phyloP scores from a whole-genome alignment of 352 stramenopile species.

The Globisporangium uncinulatum region DNA sequence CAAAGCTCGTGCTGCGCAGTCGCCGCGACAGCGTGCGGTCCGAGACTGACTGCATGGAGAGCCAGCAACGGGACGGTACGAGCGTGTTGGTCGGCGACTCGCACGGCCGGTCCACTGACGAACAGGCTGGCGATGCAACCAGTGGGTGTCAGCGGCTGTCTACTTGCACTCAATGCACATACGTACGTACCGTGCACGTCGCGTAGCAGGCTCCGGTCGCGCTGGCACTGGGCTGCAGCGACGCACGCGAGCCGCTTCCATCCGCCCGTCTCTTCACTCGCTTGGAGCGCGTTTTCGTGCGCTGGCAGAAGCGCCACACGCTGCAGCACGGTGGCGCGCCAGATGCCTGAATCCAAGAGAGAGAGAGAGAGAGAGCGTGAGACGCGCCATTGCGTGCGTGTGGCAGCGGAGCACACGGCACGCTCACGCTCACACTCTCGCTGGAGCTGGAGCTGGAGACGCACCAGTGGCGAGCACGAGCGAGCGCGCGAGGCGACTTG shows the following conservation, averaged over 20 bases:
- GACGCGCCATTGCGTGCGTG: background rate
- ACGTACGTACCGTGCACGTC: conserved; percentile 20
- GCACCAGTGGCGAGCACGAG: conserved; percentile 11
- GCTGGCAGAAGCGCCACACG: conserved; percentile 7
- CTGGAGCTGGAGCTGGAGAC: background rate
- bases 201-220: conserved; percentile 14
- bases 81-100: conserved; percentile 33
- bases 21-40: conserved; percentile 27
- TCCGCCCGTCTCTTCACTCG: background rate
- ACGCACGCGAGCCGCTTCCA: conserved; percentile 28
- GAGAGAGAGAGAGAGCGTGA: background rate
- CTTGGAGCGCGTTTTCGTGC: background rate
- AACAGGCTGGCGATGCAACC: conserved; percentile 11
- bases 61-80: conserved; percentile 26
- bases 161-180: background rate
- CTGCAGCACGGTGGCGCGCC: conserved; percentile 12
- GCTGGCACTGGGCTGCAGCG: conserved; percentile 11
- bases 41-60: conserved; percentile 17
- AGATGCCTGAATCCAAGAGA: conserved; percentile 10
- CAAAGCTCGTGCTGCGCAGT: background rate
- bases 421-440: too few species aligned
- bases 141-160: too few species aligned
- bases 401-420: background rate
- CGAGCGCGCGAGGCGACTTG: conserved; percentile 11
- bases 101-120: conserved; percentile 24